These are phyloP conservation scores for Rhododendron kiyosumense DNA, from an alignment of 148 eudicot species.

Conservation along the genomic window DNA sequence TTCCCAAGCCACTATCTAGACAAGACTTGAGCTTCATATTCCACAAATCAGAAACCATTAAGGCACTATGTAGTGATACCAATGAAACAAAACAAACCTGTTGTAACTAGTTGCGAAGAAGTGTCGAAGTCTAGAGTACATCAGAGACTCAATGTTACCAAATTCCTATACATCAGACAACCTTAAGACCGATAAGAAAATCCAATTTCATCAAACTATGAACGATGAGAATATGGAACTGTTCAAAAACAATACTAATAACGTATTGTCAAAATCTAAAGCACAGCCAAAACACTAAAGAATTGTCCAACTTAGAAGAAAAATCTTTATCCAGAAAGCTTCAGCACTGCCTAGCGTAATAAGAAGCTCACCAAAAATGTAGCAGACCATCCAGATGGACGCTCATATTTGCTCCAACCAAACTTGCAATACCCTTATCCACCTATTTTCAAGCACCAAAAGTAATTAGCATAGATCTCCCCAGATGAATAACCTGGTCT, in stretches of 20 bases:
- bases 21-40: neutral
- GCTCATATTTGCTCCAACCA: conserved; percentile 83
- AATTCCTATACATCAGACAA: conserved; percentile 59
- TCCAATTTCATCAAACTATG: neutral
- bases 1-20: neutral
- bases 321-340: neutral
- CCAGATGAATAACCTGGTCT: neutral
- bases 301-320: neutral
- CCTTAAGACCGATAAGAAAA: neutral
- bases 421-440: conserved; percentile 94
- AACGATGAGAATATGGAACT: neutral
- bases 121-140: conserved; percentile 70
- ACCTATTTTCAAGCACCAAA: conserved; percentile 35
- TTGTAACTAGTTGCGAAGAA: conserved; percentile 67
- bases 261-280: neutral
- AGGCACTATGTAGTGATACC: neutral
- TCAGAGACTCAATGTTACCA: conserved; percentile 81
- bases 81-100: conserved; percentile 38
- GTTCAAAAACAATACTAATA: neutral
- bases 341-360: neutral
- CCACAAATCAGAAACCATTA: neutral
- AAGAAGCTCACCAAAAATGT: conserved; percentile 66
- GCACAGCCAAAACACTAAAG: neutral
- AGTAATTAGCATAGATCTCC: neutral
- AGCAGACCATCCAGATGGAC: conserved; percentile 74